Percentiles rank a stretch among this genome's conserved stretches.
phyloP scores from a whole-genome alignment of 495 filamentous ascomycete genomes.

The Tuber indicum region DNA sequence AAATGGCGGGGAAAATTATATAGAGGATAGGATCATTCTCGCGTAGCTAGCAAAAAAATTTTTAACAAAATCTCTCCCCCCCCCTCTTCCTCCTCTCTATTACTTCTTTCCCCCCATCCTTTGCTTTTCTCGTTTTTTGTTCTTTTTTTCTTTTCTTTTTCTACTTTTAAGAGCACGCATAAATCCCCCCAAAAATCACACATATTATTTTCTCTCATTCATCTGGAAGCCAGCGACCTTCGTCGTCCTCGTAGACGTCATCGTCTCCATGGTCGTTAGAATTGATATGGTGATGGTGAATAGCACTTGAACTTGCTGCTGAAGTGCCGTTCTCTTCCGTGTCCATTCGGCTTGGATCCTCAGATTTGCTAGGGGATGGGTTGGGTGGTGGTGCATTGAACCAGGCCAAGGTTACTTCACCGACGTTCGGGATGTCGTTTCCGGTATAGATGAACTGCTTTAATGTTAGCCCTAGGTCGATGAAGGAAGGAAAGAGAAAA shows the following conservation, averaged over 20 bases:
- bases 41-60: not conserved
- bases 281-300: conserved; percentile 4
- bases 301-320: conserved; percentile 1
- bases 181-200: not conserved
- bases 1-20: not conserved
- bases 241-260: conserved; percentile 8
- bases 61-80: not conserved
- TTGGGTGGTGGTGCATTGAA: conserved; percentile 15
- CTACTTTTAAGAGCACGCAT: not conserved
- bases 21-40: not conserved
- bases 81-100: not conserved
- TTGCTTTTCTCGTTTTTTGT: not conserved
- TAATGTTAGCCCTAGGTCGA: conserved; percentile 51
- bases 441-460: conserved; percentile 49
- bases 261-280: conserved; percentile 7
- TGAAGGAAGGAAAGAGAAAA: conserved; percentile 1
- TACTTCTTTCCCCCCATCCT: not conserved
- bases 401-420: conserved; percentile 73
- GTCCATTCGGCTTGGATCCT: not conserved
- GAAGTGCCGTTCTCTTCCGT: not conserved
- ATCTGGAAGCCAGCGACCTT: not conserved
- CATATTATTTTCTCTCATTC: not conserved
- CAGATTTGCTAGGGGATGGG: not conserved
- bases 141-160: not conserved
- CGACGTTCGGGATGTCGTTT: conserved; percentile 64